Conservation (phyloP, 2,329 filamentous ascomycete species). For the Fusarium sp. region DNA sequence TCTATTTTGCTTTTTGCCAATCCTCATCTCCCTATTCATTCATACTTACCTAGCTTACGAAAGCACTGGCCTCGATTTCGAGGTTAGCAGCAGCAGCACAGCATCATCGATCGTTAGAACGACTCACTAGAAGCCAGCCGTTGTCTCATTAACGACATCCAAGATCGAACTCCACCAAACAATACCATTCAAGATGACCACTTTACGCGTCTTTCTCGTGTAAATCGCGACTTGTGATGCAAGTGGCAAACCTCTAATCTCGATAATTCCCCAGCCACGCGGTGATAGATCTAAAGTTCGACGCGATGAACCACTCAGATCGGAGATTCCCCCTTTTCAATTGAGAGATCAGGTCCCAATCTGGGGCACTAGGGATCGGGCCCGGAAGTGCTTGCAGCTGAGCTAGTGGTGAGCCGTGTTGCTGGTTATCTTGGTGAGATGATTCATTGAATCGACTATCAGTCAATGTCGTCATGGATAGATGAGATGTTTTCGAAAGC, state of each 20-base stretch:
- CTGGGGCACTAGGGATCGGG: conserved; percentile 20
- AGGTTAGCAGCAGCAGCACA: conserved; percentile 13
- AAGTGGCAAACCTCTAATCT: conserved; percentile 3
- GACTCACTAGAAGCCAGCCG: background rate
- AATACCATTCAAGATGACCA: background rate
- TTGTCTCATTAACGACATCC: conserved; percentile 25
- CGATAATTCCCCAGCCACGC: conserved; percentile 31
- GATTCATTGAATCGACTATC: conserved; percentile 38
- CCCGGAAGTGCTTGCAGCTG: conserved; percentile 25
- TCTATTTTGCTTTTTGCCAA: conserved; percentile 20
- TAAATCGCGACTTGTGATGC: conserved; percentile 14
- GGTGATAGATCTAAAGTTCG: conserved; percentile 12
- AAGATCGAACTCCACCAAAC: conserved; percentile 18
- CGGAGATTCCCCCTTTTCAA: conserved; percentile 14
- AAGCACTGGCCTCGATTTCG: conserved; percentile 24
- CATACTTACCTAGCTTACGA: background rate
- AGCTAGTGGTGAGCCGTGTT: conserved; percentile 9
- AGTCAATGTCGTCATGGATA: conserved; percentile 48
- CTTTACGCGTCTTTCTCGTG: conserved; percentile 3
- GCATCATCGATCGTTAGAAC: conserved; percentile 31
- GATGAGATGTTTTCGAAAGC: conserved; percentile 9
- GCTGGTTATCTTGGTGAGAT: conserved; percentile 29
- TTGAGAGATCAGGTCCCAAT: conserved; percentile 4
- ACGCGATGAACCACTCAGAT: conserved; percentile 28
- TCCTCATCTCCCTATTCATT: background rate